A percentile compares a stretch with the other conserved stretches of the same genome.
These are phyloP conservation scores for Rhynchospora pubera DNA, from an alignment of 176 grass and related monocot genomes.

Conservation along the genomic window DNA sequence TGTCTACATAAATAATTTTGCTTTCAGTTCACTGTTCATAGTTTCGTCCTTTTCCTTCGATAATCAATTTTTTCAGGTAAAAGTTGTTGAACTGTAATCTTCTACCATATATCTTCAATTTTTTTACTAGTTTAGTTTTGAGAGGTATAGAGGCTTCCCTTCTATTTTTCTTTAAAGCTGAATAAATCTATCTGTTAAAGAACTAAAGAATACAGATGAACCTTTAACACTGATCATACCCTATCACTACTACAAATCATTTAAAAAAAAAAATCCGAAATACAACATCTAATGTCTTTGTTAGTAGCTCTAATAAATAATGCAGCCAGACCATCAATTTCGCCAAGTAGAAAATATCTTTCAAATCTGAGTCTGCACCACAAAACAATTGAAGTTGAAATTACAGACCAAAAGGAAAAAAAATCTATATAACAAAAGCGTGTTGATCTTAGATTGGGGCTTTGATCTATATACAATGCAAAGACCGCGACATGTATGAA, in stretches of 20 bases:
- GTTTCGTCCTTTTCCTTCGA: too few relatives aligned
- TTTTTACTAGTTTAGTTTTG: background rate
- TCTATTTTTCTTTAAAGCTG: background rate
- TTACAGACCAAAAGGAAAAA: background rate
- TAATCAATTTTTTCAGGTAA: background rate
- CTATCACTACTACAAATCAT: constrained; percentile 5
- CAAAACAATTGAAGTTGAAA: background rate
- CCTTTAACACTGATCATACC: background rate
- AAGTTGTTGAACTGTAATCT: background rate
- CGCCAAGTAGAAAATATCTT: background rate
- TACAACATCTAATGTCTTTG: background rate
- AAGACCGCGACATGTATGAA: background rate
- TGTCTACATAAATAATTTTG: too few relatives aligned
- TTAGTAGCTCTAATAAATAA: background rate
- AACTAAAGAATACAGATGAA: constrained; percentile 17
- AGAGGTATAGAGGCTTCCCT: background rate
- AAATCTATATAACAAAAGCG: background rate
- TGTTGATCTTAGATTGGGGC: background rate
- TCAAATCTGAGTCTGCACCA: background rate
- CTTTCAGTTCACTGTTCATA: too few relatives aligned
- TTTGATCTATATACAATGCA: background rate
- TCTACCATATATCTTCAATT: background rate
- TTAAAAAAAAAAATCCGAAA: background rate
- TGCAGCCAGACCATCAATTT: background rate
- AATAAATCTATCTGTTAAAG: constrained; percentile 13